Percentiles rank a stretch among this genome's conserved stretches.
Evolutionary conservation across 83 land plant species (phyloP).

Genomic region (Picea abies): DNA sequence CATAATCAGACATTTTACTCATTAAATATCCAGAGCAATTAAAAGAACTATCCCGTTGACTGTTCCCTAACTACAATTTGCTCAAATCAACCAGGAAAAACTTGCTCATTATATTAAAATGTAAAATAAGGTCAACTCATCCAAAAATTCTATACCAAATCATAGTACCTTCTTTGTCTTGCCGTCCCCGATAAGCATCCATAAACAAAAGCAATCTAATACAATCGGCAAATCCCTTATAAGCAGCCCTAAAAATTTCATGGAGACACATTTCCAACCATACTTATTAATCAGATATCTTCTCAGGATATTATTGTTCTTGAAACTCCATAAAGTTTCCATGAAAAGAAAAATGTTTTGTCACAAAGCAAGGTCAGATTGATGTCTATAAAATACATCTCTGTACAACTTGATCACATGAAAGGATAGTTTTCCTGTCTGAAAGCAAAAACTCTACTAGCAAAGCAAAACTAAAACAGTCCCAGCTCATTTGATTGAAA

Average conservation of each 20-base stretch:
- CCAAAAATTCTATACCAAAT: background rate
- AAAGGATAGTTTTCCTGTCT: background rate
- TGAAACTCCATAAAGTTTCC: conserved; percentile 3
- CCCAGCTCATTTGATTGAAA: background rate
- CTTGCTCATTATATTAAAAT: background rate
- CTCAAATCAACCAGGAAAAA: conserved; percentile 11
- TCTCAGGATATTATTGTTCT: background rate
- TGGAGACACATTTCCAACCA: background rate
- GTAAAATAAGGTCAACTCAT: background rate
- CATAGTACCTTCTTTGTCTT: conserved; percentile 89
- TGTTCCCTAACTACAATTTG: background rate
- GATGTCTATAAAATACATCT: background rate
- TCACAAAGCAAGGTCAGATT: background rate
- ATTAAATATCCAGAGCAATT: background rate
- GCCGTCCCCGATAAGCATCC: conserved; percentile 86
- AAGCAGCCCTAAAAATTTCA: conserved; percentile 81
- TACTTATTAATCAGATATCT: background rate
- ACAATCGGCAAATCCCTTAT: conserved; percentile 94
- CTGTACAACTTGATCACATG: background rate
- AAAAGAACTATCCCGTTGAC: background rate
- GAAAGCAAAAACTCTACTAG: background rate
- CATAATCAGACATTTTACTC: conserved; percentile 4
- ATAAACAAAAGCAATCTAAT: conserved; percentile 91
- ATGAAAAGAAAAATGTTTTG: background rate
- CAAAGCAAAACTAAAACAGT: background rate